Conservation (phyloP, 306 rosid genomes). For the Bauhinia variegata region DNA sequence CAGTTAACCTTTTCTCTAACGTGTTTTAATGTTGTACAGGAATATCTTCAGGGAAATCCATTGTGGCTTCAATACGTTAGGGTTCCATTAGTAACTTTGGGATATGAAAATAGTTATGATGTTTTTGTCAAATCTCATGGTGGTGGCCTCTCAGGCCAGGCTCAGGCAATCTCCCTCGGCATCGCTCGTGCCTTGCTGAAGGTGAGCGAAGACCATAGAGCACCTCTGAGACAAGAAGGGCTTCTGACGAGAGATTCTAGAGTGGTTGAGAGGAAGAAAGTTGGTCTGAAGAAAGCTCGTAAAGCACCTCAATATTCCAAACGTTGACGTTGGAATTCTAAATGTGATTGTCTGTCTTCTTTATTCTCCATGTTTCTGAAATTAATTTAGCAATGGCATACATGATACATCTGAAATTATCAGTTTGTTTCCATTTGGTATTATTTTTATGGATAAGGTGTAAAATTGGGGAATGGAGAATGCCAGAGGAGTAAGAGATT, state of each 20-base stretch:
- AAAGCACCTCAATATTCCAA: conserved; percentile 98
- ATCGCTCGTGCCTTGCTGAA: conserved; percentile 91
- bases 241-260: conserved; percentile 96
- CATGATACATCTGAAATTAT: conserved; percentile 27
- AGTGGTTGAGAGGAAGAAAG: conserved; percentile 96
- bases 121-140: conserved; percentile 93
- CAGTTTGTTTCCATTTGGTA: conserved; percentile 24
- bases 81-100: conserved; percentile 71
- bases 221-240: conserved; percentile 77
- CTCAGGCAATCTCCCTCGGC: conserved; percentile 95
- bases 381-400: conserved; percentile 10
- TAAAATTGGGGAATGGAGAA: background rate
- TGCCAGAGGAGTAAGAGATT: background rate
- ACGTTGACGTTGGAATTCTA: conserved; percentile 59
- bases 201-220: conserved; percentile 84
- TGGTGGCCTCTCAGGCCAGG: conserved; percentile 96
- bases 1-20: conserved; percentile 28
- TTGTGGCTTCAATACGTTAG: conserved; percentile 86
- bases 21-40: conserved; percentile 47
- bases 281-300: conserved; percentile 96
- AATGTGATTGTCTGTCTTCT: conserved; percentile 8
- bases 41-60: conserved; percentile 95
- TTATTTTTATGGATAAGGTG: conserved; percentile 26
- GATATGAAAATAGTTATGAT: conserved; percentile 81
- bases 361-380: conserved; percentile 22